A percentile compares a stretch with the other conserved stretches of the same genome.
phyloP scores from a whole-genome alignment of 768 basidiomycete species.

The Mrakia gelida region DNA sequence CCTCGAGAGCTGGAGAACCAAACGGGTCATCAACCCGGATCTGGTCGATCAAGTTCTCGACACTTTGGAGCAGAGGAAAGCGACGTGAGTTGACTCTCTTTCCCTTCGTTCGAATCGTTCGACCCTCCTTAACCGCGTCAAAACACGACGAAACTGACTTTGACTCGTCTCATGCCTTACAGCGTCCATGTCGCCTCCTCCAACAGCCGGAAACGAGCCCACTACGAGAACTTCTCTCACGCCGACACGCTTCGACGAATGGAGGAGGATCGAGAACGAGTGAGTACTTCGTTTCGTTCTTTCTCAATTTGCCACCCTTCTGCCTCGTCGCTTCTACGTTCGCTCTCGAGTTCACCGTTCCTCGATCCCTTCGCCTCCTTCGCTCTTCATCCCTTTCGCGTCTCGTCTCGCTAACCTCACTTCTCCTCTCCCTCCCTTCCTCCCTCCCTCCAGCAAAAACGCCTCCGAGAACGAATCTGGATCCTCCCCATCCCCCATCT shows the following conservation, averaged over 20 bases:
- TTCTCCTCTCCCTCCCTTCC: no score
- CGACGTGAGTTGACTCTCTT: constrained; percentile 32
- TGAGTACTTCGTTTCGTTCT: constrained; percentile 35
- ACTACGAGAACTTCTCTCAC: constrained; percentile 50
- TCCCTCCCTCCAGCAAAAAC: constrained; percentile 66
- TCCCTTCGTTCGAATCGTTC: background rate
- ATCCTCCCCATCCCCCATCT: constrained; percentile 46
- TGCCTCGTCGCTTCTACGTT: background rate
- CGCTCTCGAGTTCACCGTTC: background rate
- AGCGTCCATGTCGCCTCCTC: background rate
- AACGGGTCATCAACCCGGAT: constrained; percentile 75
- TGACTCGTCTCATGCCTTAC: background rate
- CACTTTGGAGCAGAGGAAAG: constrained; percentile 39
- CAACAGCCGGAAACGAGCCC: background rate
- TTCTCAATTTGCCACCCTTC: background rate
- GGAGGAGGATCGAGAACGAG: constrained; percentile 83
- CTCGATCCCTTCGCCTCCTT: no score
- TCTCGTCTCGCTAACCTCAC: background rate
- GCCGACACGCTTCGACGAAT: constrained; percentile 78
- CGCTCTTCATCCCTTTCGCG: background rate
- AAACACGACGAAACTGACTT: background rate
- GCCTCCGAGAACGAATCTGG: constrained; percentile 84
- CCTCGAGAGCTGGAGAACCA: constrained; percentile 82
- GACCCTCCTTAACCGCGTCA: background rate
- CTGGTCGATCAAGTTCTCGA: constrained; percentile 67